Percentiles rank a stretch among this genome's conserved stretches.
Conservation (phyloP, 345 rosid genomes). For the Ceriops zippeliana region DNA sequence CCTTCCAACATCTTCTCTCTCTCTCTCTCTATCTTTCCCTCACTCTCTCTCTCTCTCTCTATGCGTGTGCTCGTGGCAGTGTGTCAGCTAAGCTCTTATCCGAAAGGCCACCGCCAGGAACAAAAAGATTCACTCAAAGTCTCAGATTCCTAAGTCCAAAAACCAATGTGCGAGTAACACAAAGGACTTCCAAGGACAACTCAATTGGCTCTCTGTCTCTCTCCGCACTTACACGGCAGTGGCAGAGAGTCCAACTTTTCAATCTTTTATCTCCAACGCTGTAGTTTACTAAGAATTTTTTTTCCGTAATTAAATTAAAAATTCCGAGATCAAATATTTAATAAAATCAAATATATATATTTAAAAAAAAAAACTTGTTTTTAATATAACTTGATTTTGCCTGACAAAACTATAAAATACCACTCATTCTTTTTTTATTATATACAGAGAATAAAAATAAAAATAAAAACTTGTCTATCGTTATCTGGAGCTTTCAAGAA, state of each 20-base stretch:
- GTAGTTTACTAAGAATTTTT: too few species aligned
- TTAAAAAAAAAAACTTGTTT: neutral
- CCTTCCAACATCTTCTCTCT: constrained; percentile 61
- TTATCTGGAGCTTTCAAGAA: too few species aligned
- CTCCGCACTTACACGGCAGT: neutral
- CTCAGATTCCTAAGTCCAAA: neutral
- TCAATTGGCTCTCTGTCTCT: constrained; percentile 8
- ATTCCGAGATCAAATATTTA: too few species aligned
- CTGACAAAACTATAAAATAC: too few species aligned
- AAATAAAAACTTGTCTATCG: too few species aligned
- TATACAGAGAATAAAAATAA: too few species aligned
- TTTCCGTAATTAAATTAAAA: too few species aligned
- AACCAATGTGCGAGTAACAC: constrained; percentile 21
- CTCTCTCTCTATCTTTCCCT: neutral
- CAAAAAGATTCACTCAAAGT: neutral
- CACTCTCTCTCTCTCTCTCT: neutral
- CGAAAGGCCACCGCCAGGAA: neutral
- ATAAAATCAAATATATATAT: neutral
- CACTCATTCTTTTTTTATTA: too few species aligned
- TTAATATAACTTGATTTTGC: too few species aligned
- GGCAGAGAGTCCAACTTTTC: constrained; percentile 16
- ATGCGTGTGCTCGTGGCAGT: neutral
- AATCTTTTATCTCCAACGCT: constrained; percentile 2
- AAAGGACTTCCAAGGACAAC: neutral
- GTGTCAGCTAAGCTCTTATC: neutral